Conservation (phyloP, 768 basidiomycete species). For the Suillus occidentalis region DNA sequence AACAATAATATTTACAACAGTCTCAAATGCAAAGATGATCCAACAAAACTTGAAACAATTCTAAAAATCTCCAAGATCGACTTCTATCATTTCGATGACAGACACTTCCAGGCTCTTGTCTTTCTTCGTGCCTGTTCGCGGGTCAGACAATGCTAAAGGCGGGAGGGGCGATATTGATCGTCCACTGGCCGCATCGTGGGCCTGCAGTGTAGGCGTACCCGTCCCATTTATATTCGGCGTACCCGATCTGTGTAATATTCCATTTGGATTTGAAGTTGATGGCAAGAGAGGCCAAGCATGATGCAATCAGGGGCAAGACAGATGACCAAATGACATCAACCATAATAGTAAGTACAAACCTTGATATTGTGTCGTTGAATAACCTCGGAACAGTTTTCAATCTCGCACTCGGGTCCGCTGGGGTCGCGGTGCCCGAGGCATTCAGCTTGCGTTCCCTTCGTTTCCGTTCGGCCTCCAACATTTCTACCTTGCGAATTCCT, state of each 20-base stretch:
- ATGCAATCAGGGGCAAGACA: conserved; percentile 22
- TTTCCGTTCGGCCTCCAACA: conserved; percentile 67
- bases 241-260: conserved; percentile 23
- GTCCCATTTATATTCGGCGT: conserved; percentile 54
- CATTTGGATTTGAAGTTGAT: conserved; percentile 9
- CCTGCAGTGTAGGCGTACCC: conserved; percentile 39
- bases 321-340: conserved; percentile 5
- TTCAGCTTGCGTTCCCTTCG: conserved; percentile 64
- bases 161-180: conserved; percentile 40
- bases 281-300: conserved; percentile 15
- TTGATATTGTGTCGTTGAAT: conserved; percentile 55
- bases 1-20: conserved; percentile 5
- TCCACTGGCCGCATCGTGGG: conserved; percentile 24
- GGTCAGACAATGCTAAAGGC: conserved; percentile 20
- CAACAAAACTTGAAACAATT: conserved; percentile 11
- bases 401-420: conserved; percentile 64
- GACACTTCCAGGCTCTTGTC: conserved; percentile 53
- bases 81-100: conserved; percentile 65
- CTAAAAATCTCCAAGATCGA: conserved; percentile 80
- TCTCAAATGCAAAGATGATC: background rate
- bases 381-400: conserved; percentile 63
- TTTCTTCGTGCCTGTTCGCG: conserved; percentile 29
- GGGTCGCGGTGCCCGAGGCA: conserved; percentile 39
- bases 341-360: conserved; percentile 43
- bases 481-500: conserved; percentile 74